These are phyloP conservation scores for Xylaria polymorpha DNA, from an alignment of 2,329 filamentous ascomycete species.

Conservation along the genomic window DNA sequence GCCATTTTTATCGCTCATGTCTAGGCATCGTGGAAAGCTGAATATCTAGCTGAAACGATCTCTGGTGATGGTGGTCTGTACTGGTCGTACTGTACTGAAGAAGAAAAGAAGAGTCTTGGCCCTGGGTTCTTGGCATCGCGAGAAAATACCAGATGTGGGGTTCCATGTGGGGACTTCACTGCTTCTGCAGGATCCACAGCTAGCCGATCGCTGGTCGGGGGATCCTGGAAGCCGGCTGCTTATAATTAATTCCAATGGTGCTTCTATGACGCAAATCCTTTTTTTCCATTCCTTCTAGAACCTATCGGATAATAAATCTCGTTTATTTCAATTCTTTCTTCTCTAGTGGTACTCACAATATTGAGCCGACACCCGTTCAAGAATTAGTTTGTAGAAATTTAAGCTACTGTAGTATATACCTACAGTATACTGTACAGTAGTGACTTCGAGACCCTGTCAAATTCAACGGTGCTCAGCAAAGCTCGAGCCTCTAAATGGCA, in stretches of 20 bases:
- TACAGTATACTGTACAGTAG: too few relatives aligned
- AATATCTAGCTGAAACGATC: slow-evolving; percentile 10
- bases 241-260: background rate
- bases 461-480: slow-evolving; percentile 28
- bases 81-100: background rate
- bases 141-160: slow-evolving; percentile 19
- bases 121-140: slow-evolving; percentile 20
- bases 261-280: slow-evolving; percentile 33
- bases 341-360: too few relatives aligned
- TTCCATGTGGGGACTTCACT: slow-evolving; percentile 9
- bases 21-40: background rate
- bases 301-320: background rate
- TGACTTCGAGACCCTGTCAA: slow-evolving; percentile 6
- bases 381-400: background rate
- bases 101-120: slow-evolving; percentile 6
- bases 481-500: slow-evolving; percentile 43
- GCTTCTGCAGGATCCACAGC: slow-evolving; percentile 22
- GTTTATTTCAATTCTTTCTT: background rate
- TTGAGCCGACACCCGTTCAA: background rate
- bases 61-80: slow-evolving; percentile 15
- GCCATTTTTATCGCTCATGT: background rate
- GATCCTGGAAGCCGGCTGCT: background rate
- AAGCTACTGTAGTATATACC: background rate
- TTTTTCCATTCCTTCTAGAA: background rate
- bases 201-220: slow-evolving; percentile 6